Evolutionary conservation across 2,329 filamentous ascomycete genomes (phyloP).

Genomic region (Exophiala lecanii-corni): DNA sequence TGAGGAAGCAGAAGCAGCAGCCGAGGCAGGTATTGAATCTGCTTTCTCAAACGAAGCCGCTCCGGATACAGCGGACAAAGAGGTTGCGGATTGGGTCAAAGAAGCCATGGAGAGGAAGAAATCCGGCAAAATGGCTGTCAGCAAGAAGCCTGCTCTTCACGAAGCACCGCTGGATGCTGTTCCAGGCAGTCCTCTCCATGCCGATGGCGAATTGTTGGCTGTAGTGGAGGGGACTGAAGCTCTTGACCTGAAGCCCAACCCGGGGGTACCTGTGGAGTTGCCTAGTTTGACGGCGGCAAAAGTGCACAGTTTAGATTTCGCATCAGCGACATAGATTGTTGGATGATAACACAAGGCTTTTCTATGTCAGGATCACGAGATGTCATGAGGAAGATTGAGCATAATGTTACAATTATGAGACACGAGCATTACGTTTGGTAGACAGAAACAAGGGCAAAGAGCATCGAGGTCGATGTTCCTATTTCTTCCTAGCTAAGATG

Average conservation of each 20-base stretch:
- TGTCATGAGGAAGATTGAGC: conserved; percentile 9
- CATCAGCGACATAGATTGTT: conserved; percentile 5
- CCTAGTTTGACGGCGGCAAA: conserved; percentile 21
- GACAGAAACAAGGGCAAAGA: conserved; percentile 4
- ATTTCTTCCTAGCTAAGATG: background rate
- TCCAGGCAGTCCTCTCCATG: conserved; percentile 31
- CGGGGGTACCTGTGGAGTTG: conserved; percentile 22
- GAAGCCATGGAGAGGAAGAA: conserved; percentile 63
- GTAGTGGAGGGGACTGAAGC: conserved; percentile 1
- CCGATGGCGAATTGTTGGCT: conserved; percentile 7
- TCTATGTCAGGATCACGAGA: conserved; percentile 1
- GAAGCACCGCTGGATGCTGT: conserved; percentile 77
- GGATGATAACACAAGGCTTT: background rate
- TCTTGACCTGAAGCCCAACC: conserved; percentile 16
- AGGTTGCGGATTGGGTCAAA: conserved; percentile 83
- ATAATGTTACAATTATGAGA: conserved; percentile 21
- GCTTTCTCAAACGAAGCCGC: conserved; percentile 30
- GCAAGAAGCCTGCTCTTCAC: conserved; percentile 75
- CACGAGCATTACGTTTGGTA: conserved; percentile 12
- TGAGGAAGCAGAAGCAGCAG: conserved; percentile 56
- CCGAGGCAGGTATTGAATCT: conserved; percentile 33
- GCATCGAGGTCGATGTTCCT: background rate
- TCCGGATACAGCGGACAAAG: conserved; percentile 61
- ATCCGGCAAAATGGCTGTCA: conserved; percentile 51
- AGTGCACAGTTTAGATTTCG: conserved; percentile 26